Percentiles rank a stretch among this genome's conserved stretches.
phyloP scores from a whole-genome alignment of 1,284 basidiomycete species.

The Sporisorium exsertum region DNA sequence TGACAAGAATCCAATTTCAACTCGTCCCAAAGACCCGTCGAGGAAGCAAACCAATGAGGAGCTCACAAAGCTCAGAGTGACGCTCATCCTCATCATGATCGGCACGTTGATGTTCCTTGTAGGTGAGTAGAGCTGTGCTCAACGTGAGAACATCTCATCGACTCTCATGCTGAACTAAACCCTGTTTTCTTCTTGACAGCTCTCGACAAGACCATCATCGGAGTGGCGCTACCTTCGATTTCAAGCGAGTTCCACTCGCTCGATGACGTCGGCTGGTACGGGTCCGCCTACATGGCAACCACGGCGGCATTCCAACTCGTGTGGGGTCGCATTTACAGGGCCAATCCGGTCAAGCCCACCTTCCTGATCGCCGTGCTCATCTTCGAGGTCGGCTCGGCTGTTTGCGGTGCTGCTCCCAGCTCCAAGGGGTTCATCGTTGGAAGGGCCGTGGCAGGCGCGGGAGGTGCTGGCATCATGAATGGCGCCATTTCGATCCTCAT shows the following conservation, averaged over 20 bases:
- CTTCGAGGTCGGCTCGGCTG: slow-evolving; percentile 73
- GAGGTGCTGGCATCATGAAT: slow-evolving; percentile 73
- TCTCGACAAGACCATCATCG: slow-evolving; percentile 33
- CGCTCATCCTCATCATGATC: slow-evolving; percentile 18
- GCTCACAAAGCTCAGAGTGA: slow-evolving; percentile 12
- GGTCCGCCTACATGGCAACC: slow-evolving; percentile 72
- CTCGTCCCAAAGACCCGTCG: neutral
- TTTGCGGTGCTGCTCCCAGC: slow-evolving; percentile 73
- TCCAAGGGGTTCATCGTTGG: slow-evolving; percentile 73
- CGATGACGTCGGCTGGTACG: slow-evolving; percentile 71
- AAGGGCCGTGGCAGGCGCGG: slow-evolving; percentile 72
- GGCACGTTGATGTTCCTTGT: slow-evolving; percentile 26
- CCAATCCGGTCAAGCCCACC: slow-evolving; percentile 71
- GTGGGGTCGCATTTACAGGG: slow-evolving; percentile 51
- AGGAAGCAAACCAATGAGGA: neutral
- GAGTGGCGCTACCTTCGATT: slow-evolving; percentile 59
- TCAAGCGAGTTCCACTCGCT: slow-evolving; percentile 72
- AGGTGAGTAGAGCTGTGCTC: neutral
- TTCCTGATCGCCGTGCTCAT: slow-evolving; percentile 72
- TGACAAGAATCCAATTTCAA: neutral
- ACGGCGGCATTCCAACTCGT: slow-evolving; percentile 51
- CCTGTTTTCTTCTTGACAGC: neutral
- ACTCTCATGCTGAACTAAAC: neutral
- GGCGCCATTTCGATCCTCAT: slow-evolving; percentile 71
- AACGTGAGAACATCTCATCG: neutral